Evolutionary conservation across 164 flowering plant genomes (phyloP), one percentile per base, ranked within the genome.

Genomic region (Euptelea pleiosperma): DNA sequence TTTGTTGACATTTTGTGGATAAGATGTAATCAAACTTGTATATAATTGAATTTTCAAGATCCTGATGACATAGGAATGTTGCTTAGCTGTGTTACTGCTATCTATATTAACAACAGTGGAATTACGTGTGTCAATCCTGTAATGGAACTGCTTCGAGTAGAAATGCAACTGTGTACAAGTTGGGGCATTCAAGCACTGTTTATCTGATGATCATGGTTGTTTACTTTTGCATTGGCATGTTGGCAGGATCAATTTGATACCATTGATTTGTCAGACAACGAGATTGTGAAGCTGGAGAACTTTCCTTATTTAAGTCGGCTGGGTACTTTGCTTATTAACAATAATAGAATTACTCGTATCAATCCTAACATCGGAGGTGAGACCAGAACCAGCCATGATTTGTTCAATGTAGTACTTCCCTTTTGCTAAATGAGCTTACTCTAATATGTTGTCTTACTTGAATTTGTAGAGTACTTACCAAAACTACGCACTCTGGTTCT

Each of bases 181-280:
- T n/a, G n/a, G n/a, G n/a, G 3, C 36, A 10, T 50, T 16, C 10
- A 0, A 15, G 30, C 25, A 7, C 19, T 14, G 2, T 34, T 16
- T 37, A 25, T 62, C 16, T 49, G n/a, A 22, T 51, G 34, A 28
- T 51, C 25, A 21, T 31, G 18, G 28, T 54, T 55, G 18, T 50
- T 44, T 52, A n/a, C 33, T 57, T 63, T 57, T 55, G 4, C 2
- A 21, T 52, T 66, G 22, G 14, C 43, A 41, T 35, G 22, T 54
- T 59, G n/a, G 51, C 84, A 91, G 98, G 98, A 92, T 55, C 98
- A 92, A 79, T 92, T 92, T 62, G 98, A 92, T 63, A 81, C 96
- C 22, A 77, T 92, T 69, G 98, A 92, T 76, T 77, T 89, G 73
- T 85, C 96, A 14, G 95, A 92, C 70, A 92, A 92, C 77, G 98